Base-by-base conservation (phyloP, 352 stramenopile species). In the Phytopythium litorale region DNA sequence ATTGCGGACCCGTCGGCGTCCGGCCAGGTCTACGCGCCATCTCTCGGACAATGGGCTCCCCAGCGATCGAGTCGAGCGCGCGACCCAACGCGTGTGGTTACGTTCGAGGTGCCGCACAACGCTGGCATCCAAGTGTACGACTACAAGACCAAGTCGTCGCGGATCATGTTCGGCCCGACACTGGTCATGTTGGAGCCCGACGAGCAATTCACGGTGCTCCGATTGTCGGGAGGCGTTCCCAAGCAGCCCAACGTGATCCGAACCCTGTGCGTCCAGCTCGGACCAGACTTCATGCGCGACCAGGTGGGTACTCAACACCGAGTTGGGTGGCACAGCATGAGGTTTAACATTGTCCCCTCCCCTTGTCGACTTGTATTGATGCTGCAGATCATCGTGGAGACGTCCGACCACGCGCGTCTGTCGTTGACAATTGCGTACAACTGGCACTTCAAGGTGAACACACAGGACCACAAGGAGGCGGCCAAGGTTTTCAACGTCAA, bases 401-500 rank as follows among this genome's bases (percentile, higher is more conserved):
- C 84, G 15, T 91, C 81, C 3, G 84, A 93, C 40, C 84, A 93
- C 58, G 84, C 84, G 13, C 78, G 84, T 1, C 56, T 93, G 38
- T 84, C 74, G 30, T 68, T 93, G 37, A 93, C 84, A 3, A 89
- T 93, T 58, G 81, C 84, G 28, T 93, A 93, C 76, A 93, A 93
- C 58, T 93, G 84, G 84, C 79, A 89, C 37, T 93, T 93, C 60
- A 73, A 79, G 18, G 77, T 93, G 19, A 75, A 87, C 57, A 65
- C 68, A 13, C 63, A 71, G 9, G 77, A 88, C 46, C 67, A 76
- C 54, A 67, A 43, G 18, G 84, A 89, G 7, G 78, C 80, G 4
- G 73, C 81, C 35, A 89, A 89, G 55, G 73, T 93, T 3, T 93
- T 93, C 64, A 90, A 84, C 54, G 84, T 91, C 58, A 89, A 89